phyloP scores from a whole-genome alignment of 2,329 filamentous ascomycete genomes.

The Xylaria sp. region DNA sequence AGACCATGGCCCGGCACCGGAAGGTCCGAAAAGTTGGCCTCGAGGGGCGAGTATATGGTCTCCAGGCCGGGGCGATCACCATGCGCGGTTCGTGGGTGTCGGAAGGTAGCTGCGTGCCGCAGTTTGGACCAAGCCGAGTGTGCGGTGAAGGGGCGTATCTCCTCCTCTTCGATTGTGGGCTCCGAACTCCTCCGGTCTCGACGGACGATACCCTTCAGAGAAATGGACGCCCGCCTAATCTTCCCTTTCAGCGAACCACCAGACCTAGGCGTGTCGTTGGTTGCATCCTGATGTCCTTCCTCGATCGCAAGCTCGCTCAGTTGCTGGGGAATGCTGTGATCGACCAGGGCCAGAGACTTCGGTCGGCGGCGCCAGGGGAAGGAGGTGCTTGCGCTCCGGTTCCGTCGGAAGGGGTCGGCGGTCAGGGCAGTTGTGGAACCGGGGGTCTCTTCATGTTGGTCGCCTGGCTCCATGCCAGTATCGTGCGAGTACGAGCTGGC shows the following conservation, averaged over 20 bases:
- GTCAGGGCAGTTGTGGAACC: slow-evolving; percentile 36
- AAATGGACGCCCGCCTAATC: slow-evolving; percentile 58
- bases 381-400: slow-evolving; percentile 53
- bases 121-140: slow-evolving; percentile 55
- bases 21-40: slow-evolving; percentile 35
- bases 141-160: slow-evolving; percentile 47
- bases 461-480: slow-evolving; percentile 31
- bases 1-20: slow-evolving; percentile 53
- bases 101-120: slow-evolving; percentile 54
- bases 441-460: slow-evolving; percentile 26
- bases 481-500: slow-evolving; percentile 36
- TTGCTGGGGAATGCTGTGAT: slow-evolving; percentile 35
- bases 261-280: slow-evolving; percentile 17
- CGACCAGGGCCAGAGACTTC: slow-evolving; percentile 45
- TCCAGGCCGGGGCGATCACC: slow-evolving; percentile 43
- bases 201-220: slow-evolving; percentile 55
- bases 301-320: slow-evolving; percentile 33
- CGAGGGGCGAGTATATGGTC: slow-evolving; percentile 43
- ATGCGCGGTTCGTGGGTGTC: slow-evolving; percentile 50
- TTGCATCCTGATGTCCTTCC: slow-evolving; percentile 19
- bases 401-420: slow-evolving; percentile 42
- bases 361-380: slow-evolving; percentile 51
- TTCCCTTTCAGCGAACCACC: slow-evolving; percentile 49
- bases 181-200: slow-evolving; percentile 43
- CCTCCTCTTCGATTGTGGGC: slow-evolving; percentile 29